These are phyloP conservation scores for Leptographium galeiforme DNA, from an alignment of 2,329 filamentous ascomycete species.

Conservation along the genomic window DNA sequence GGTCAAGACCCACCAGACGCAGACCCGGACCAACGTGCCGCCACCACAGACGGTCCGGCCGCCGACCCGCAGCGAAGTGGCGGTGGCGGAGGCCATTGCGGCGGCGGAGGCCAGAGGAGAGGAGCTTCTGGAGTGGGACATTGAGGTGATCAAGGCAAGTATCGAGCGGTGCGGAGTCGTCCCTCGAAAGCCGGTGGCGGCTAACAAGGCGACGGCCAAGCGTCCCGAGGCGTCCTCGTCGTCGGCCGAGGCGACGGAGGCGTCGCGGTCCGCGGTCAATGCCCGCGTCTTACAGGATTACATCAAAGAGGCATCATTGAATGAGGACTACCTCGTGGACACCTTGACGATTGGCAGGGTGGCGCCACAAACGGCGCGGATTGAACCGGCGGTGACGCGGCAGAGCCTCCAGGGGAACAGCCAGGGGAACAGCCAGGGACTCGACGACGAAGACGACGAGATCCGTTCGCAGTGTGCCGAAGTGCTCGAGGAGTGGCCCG, in stretches of 20 bases:
- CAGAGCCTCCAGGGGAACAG: not conserved
- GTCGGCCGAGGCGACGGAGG: too few species aligned
- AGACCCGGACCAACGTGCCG: too few species aligned
- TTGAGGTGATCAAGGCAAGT: conserved; percentile 9
- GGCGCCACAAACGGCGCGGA: not conserved
- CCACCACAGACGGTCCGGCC: too few species aligned
- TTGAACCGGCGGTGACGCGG: not conserved
- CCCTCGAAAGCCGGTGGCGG: not conserved
- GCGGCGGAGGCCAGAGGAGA: conserved; percentile 1
- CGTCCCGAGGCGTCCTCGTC: too few species aligned
- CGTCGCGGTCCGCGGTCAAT: too few species aligned
- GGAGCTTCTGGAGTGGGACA: conserved; percentile 8
- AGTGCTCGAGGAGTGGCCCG: conserved; percentile 3
- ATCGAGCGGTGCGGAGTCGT: not conserved
- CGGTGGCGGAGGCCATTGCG: not conserved
- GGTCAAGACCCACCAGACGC: not conserved
- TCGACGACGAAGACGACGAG: conserved; percentile 2
- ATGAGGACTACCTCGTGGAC: not conserved
- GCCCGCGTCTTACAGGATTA: too few species aligned
- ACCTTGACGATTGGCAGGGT: conserved; percentile 3
- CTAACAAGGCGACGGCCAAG: not conserved
- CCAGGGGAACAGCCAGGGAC: not conserved
- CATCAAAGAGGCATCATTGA: too few species aligned
- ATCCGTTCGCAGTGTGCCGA: not conserved
- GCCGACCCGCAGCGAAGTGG: not conserved